Evolutionary conservation across 768 basidiomycete genomes (phyloP).

Genomic region (Tylopilus rubrobrunneus): DNA sequence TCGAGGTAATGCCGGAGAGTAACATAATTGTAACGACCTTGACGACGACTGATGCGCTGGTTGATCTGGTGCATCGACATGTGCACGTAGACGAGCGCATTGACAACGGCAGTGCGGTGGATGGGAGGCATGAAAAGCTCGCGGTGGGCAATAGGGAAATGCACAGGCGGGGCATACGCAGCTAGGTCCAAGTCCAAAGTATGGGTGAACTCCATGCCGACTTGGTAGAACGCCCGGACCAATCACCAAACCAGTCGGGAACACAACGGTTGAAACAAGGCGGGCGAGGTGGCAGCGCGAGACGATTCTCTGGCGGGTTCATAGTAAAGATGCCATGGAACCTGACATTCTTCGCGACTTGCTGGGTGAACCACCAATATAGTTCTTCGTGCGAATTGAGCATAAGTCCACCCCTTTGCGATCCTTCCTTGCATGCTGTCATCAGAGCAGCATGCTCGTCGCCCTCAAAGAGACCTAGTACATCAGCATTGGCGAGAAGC

Average conservation of each 20-base stretch:
- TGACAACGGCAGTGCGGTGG: conserved; percentile 88
- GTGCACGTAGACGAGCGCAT: conserved; percentile 91
- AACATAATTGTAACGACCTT: conserved; percentile 93
- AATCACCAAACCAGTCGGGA: conserved; percentile 99
- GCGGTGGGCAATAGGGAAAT: conserved; percentile 89
- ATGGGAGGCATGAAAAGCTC: conserved; percentile 78
- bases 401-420: conserved; percentile 97
- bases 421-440: conserved; percentile 99
- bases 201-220: conserved; percentile 94
- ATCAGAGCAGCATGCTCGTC: conserved; percentile 97
- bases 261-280: conserved; percentile 98
- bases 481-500: conserved; percentile 97
- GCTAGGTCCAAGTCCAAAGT: conserved; percentile 88
- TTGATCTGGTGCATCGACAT: conserved; percentile 87
- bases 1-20: conserved; percentile 98
- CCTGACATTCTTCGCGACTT: conserved; percentile 81
- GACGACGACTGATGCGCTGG: conserved; percentile 79
- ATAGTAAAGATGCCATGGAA: conserved; percentile 99
- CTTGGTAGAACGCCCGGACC: conserved; percentile 99
- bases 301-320: conserved; percentile 96
- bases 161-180: conserved; percentile 70
- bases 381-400: conserved; percentile 96
- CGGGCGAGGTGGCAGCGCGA: conserved; percentile 94
- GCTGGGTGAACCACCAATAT: conserved; percentile 98
- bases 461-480: conserved; percentile 99